Base-by-base conservation (phyloP, 805 yeast species). In the Zygosaccharomyces pseudorouxii region DNA sequence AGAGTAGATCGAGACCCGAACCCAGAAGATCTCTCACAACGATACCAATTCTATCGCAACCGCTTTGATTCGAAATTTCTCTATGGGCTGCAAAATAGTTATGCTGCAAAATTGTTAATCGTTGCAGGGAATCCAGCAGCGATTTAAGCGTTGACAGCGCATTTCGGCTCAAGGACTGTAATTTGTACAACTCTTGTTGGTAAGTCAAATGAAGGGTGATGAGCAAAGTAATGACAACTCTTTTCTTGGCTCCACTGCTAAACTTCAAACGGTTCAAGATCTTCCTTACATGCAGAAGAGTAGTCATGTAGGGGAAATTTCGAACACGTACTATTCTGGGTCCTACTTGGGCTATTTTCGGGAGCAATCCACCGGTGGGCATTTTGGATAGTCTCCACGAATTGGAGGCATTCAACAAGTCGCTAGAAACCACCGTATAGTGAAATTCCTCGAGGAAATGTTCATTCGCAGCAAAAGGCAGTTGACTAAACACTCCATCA, bases 381-480 rank as follows among this genome's bases (percentile, higher is more conserved):
- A 59, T 50, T 48, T 53, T 46, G 10, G 54, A 48, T 52, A 60
- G 29, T 59, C 63, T 42, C 59, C 63, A 31, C 58, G 55, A 36
- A 64, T 68, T 27, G 63, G 67, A 42, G 52, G 70, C 74, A 47
- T 73, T 74, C 29, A 79, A 58, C 16, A 79, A 61, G 46, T 72
- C 76, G 6, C 80, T 75, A 3, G 80, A 72, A 5, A 79, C 71
- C 2, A 79, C 58, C 3, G 69, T 60, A 56, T 78, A 80, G 40
- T 78, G 71, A 53, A 78, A 76, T 52, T 78, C 78, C 48, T 80
- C 84, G 23, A 69, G 53, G 54, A 78, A 79, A 28, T 51, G 53
- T 23, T 50, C 50, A 27, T 52, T 37, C 4, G 28, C n/a, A 8
- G 30, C 44, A 35, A 33, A 51, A 11, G 60, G 56, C 3, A 42